Evolutionary conservation across 768 basidiomycete species (phyloP).

Genomic region (Hygrocybe coccinea): DNA sequence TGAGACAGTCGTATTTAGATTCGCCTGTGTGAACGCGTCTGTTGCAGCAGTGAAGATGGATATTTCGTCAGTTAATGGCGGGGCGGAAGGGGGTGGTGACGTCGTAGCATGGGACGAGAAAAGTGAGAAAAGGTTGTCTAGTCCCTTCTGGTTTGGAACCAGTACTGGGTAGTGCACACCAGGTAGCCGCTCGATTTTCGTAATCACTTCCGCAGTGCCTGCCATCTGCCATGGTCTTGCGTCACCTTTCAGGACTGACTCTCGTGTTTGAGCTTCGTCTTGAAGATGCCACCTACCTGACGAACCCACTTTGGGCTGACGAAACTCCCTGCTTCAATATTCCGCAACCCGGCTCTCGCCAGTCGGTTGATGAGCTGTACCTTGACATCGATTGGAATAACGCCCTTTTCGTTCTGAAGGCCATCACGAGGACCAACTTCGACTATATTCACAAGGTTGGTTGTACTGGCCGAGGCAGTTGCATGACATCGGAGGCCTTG

Average conservation of each 20-base stretch:
- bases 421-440: slow-evolving; percentile 92
- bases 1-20: slow-evolving; percentile 70
- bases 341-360: slow-evolving; percentile 57
- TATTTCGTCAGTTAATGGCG: slow-evolving; percentile 72
- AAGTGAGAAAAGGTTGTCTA: slow-evolving; percentile 61
- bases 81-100: slow-evolving; percentile 28
- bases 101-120: slow-evolving; percentile 31
- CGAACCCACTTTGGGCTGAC: slow-evolving; percentile 94
- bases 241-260: not conserved
- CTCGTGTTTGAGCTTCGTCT: too few relatives aligned
- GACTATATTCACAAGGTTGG: slow-evolving; percentile 59
- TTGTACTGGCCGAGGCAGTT: not conserved
- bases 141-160: slow-evolving; percentile 73
- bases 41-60: slow-evolving; percentile 87
- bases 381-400: slow-evolving; percentile 70
- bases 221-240: slow-evolving; percentile 65
- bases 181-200: slow-evolving; percentile 46
- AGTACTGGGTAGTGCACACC: slow-evolving; percentile 73
- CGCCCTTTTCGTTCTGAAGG: slow-evolving; percentile 79
- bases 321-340: slow-evolving; percentile 83
- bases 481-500: not conserved
- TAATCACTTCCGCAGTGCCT: slow-evolving; percentile 72
- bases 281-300: slow-evolving; percentile 68
- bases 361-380: slow-evolving; percentile 76
- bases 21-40: slow-evolving; percentile 79